phyloP scores from a whole-genome alignment of 805 yeast species.

The Candida piceae region DNA sequence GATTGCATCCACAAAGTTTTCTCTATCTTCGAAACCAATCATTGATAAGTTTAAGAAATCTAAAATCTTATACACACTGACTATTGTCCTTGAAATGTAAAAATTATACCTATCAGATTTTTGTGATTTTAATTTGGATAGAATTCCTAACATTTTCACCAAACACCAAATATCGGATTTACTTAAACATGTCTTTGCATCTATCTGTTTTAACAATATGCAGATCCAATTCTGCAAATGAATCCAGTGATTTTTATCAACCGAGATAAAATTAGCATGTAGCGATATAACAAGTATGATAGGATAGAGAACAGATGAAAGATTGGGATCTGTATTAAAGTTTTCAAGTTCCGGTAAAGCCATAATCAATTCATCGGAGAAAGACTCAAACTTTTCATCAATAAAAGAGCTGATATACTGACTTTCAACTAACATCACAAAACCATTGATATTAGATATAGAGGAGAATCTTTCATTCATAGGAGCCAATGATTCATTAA shows the following conservation, averaged over 20 bases:
- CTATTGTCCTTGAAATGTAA: conserved; percentile 2
- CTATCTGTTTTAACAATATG: conserved; percentile 7
- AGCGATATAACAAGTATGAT: conserved; percentile 13
- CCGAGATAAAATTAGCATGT: conserved; percentile 12
- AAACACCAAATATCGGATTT: conserved; percentile 17
- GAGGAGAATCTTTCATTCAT: conserved; percentile 23
- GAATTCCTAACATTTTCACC: conserved; percentile 11
- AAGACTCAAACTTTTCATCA: conserved; percentile 5
- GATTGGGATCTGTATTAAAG: conserved; percentile 7
- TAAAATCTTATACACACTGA: conserved; percentile 3
- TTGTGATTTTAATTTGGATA: conserved; percentile 6
- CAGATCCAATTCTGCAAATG: conserved; percentile 24
- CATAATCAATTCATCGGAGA: conserved; percentile 14
- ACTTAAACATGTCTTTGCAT: conserved; percentile 4
- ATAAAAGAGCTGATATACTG: conserved; percentile 18
- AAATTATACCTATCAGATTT: not conserved
- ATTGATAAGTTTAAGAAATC: conserved; percentile 7
- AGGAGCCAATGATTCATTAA: conserved; percentile 17
- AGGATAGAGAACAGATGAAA: conserved; percentile 13
- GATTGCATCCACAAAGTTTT: conserved; percentile 8
- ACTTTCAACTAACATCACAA: conserved; percentile 16
- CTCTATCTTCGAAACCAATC: conserved; percentile 19
- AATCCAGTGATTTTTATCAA: conserved; percentile 19
- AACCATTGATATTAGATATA: conserved; percentile 17
- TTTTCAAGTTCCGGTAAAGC: conserved; percentile 10